These are phyloP conservation scores for Antitrichia curtipendula DNA, from an alignment of 225 moss, liverwort and hornwort species.

Conservation along the genomic window DNA sequence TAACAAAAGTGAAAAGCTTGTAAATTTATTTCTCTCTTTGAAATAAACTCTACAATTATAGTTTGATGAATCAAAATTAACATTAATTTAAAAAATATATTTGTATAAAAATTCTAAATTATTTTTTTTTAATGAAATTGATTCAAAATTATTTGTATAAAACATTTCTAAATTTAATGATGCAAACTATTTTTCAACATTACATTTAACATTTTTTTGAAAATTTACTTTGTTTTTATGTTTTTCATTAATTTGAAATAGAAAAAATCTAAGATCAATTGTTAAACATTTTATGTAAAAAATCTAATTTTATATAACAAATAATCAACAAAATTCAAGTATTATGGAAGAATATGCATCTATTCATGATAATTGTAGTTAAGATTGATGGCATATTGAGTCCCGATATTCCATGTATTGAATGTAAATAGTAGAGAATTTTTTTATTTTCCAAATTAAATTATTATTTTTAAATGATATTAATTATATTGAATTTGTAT, in stretches of 20 bases:
- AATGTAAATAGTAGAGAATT: no score
- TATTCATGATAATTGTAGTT: not conserved
- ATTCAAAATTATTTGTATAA: not conserved
- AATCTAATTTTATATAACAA: not conserved
- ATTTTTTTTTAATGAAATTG: not conserved
- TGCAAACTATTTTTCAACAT: not conserved
- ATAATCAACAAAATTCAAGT: not conserved
- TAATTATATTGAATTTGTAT: not conserved
- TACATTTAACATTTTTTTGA: no score
- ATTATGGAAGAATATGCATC: not conserved
- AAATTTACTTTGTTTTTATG: no score
- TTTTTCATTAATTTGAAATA: not conserved
- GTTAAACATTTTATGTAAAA: not conserved
- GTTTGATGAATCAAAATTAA: not conserved
- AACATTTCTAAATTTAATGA: not conserved
- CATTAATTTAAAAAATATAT: no score
- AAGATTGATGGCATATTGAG: not conserved
- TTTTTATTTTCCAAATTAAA: no score
- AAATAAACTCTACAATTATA: not conserved
- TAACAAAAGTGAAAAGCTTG: not conserved
- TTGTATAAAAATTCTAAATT: not conserved
- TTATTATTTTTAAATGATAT: rapidly evolving
- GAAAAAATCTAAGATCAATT: no score
- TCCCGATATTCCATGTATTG: not conserved
- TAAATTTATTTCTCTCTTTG: not conserved